Conservation (phyloP, 352 stramenopile species). For the Pythium utonaiense region DNA sequence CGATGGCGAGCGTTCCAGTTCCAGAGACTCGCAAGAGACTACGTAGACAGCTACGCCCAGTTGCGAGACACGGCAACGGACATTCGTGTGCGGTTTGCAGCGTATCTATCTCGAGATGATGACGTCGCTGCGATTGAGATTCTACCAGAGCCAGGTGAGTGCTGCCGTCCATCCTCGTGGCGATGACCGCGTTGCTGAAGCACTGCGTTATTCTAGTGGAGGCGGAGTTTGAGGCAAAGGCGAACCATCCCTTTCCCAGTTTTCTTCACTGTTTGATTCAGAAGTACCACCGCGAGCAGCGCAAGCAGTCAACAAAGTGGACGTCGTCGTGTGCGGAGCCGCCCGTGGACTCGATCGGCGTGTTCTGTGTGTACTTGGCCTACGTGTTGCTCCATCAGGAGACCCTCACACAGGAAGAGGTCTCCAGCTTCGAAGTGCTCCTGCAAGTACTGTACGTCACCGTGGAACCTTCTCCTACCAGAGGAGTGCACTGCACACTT, state of each 20-base stretch:
- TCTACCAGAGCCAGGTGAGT: conserved; percentile 21
- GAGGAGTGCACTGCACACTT: too few species aligned
- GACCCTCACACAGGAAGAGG: conserved; percentile 54
- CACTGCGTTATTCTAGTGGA: too few species aligned
- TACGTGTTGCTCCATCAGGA: conserved; percentile 45
- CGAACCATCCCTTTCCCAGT: conserved; percentile 64
- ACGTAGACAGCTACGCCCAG: conserved; percentile 54
- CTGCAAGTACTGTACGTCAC: conserved; percentile 86
- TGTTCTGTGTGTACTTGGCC: conserved; percentile 80
- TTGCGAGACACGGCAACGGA: conserved; percentile 45
- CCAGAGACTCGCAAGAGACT: conserved; percentile 65
- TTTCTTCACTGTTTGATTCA: conserved; percentile 81
- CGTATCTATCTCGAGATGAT: neutral
- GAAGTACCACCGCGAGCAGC: conserved; percentile 79
- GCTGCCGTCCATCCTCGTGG: too few species aligned
- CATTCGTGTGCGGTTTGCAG: conserved; percentile 49
- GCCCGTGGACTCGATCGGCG: conserved; percentile 76
- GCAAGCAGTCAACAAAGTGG: conserved; percentile 49
- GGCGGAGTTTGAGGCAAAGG: conserved; percentile 83
- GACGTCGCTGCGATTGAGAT: neutral
- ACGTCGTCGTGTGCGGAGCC: conserved; percentile 47
- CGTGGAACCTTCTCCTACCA: too few species aligned
- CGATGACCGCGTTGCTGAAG: too few species aligned
- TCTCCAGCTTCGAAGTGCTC: conserved; percentile 69
- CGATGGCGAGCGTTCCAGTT: conserved; percentile 60